Conservation (phyloP, 192 early-diverging fungal genomes). For the Linnemannia elongata region DNA sequence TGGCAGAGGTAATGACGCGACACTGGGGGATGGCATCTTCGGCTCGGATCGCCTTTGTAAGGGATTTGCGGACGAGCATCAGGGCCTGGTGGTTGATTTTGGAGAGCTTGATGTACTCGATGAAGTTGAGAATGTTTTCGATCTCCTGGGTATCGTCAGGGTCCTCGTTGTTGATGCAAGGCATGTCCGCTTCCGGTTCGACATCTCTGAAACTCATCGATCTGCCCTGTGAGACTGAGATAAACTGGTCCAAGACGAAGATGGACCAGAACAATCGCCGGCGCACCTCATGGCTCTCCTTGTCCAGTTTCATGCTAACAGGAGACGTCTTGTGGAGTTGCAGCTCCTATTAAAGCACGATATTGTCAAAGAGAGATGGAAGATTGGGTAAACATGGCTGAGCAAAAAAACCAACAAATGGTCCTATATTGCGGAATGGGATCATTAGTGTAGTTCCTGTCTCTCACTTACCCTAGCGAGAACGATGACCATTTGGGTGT, state of each 20-base stretch:
- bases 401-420: too few relatives aligned
- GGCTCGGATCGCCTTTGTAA: conserved; percentile 52
- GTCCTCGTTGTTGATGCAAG: conserved; percentile 39
- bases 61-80: conserved; percentile 50
- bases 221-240: conserved; percentile 45
- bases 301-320: conserved; percentile 48
- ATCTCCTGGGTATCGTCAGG: conserved; percentile 48
- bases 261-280: conserved; percentile 50
- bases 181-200: conserved; percentile 50
- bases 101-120: conserved; percentile 53
- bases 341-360: conserved; percentile 30
- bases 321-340: conserved; percentile 55
- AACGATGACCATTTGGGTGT: conserved; percentile 57
- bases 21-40: conserved; percentile 56
- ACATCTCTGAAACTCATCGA: conserved; percentile 55
- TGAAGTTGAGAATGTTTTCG: conserved; percentile 38
- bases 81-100: conserved; percentile 54
- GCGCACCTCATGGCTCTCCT: conserved; percentile 47
- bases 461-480: conserved; percentile 38
- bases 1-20: conserved; percentile 44
- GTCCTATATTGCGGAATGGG: background rate
- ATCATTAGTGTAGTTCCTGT: background rate
- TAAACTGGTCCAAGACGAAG: conserved; percentile 54
- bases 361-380: background rate
- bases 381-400: too few relatives aligned